Percentiles rank a stretch among this genome's conserved stretches.
These are phyloP conservation scores for Umbelopsis ramanniana DNA, from an alignment of 192 early-diverging fungal species.

Conservation along the genomic window DNA sequence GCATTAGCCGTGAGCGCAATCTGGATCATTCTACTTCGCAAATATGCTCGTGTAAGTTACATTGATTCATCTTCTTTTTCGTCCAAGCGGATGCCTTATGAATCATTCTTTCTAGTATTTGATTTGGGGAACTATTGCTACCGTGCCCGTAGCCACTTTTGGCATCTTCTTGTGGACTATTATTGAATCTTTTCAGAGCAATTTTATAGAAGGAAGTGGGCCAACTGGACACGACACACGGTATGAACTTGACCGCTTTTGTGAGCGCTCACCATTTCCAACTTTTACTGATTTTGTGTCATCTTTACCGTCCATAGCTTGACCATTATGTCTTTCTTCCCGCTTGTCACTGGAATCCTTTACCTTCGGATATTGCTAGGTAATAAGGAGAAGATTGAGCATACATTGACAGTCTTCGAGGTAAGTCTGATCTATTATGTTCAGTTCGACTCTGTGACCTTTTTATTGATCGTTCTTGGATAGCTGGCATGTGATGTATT, in stretches of 20 bases:
- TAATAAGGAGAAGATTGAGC: constrained; percentile 46
- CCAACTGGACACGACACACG: constrained; percentile 50
- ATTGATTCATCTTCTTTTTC: background rate
- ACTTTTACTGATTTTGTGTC: background rate
- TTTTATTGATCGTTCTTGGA: background rate
- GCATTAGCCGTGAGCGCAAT: constrained; percentile 31
- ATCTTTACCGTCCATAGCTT: constrained; percentile 29
- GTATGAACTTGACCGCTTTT: constrained; percentile 1
- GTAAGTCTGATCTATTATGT: constrained; percentile 26
- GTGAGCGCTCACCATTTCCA: background rate
- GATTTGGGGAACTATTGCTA: constrained; percentile 54
- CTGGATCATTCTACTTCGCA: constrained; percentile 45
- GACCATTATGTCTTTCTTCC: constrained; percentile 54
- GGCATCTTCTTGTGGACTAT: constrained; percentile 58
- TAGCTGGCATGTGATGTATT: constrained; percentile 78
- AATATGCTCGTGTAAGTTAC: constrained; percentile 41
- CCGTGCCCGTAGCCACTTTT: constrained; percentile 46
- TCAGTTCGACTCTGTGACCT: background rate
- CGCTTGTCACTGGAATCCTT: constrained; percentile 44
- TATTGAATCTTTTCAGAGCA: constrained; percentile 48
- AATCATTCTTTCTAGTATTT: constrained; percentile 32
- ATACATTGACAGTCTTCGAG: constrained; percentile 60
- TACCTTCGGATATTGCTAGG: constrained; percentile 45
- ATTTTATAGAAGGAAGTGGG: constrained; percentile 35
- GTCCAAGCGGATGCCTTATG: no score